Conservation (phyloP, 2,329 filamentous ascomycete species). For the Cladophialophora immunda region DNA sequence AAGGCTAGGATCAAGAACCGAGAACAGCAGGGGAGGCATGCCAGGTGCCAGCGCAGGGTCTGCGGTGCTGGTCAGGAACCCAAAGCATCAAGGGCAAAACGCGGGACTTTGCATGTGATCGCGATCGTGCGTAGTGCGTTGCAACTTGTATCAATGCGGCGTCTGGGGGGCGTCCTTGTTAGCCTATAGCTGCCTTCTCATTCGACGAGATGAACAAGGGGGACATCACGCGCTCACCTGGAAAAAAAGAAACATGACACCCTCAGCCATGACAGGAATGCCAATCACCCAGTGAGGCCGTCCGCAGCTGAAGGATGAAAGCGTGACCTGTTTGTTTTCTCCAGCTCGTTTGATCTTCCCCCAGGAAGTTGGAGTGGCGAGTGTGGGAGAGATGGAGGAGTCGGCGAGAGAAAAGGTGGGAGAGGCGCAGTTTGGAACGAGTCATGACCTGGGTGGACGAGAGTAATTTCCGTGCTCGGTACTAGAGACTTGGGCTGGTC, state of each 20-base stretch:
- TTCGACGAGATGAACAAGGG: constrained; percentile 16
- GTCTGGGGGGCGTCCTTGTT: background rate
- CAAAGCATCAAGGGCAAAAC: constrained; percentile 9
- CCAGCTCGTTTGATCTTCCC: constrained; percentile 9
- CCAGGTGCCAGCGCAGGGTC: background rate
- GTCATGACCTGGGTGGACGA: background rate
- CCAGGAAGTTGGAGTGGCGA: background rate
- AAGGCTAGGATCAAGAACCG: background rate
- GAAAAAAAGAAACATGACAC: constrained; percentile 16
- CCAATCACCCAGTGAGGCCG: constrained; percentile 7
- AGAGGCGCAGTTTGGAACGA: background rate
- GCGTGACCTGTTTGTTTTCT: constrained; percentile 9
- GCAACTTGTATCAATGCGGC: background rate
- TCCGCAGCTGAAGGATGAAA: constrained; percentile 12
- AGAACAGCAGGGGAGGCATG: background rate
- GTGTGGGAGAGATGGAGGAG: background rate
- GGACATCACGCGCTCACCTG: constrained; percentile 18
- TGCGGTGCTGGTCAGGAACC: constrained; percentile 18
- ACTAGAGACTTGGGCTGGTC: too few relatives aligned
- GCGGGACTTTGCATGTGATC: constrained; percentile 22
- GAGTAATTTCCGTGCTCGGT: too few relatives aligned
- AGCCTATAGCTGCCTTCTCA: background rate
- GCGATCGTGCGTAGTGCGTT: constrained; percentile 1
- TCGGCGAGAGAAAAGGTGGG: background rate
- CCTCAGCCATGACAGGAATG: constrained; percentile 3